phyloP scores from a whole-genome alignment of 345 rosid genomes.

The Cardamine chenopodiifolia region DNA sequence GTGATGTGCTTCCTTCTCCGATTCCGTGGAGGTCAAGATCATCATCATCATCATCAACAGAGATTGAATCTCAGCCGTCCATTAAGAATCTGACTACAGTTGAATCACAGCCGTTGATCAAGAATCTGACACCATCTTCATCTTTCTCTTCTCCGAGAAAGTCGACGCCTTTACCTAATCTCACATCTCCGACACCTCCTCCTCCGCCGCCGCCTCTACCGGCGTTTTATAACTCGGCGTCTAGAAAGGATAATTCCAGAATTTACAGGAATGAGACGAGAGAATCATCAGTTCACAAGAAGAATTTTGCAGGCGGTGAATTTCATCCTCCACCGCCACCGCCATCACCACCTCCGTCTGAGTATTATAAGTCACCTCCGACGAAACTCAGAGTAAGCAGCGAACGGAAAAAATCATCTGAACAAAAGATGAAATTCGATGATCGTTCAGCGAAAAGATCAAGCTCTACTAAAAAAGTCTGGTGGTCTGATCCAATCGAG shows the following conservation, averaged over 20 bases:
- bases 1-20: constrained; percentile 86
- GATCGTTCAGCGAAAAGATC: constrained; percentile 33
- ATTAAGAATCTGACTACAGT: background rate
- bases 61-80: constrained; percentile 21
- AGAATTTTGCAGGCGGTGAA: constrained; percentile 16
- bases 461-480: constrained; percentile 40
- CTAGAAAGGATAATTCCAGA: constrained; percentile 31
- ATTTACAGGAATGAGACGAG: constrained; percentile 25
- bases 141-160: constrained; percentile 53
- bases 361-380: constrained; percentile 44
- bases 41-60: constrained; percentile 47
- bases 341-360: constrained; percentile 61
- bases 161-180: constrained; percentile 47
- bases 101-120: constrained; percentile 36
- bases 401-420: constrained; percentile 37
- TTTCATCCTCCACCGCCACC: constrained; percentile 69
- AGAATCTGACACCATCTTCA: constrained; percentile 47
- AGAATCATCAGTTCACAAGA: constrained; percentile 33
- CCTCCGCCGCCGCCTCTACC: constrained; percentile 65
- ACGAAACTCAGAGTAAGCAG: constrained; percentile 34
- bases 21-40: constrained; percentile 95
- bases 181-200: constrained; percentile 36
- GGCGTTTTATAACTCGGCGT: constrained; percentile 41
- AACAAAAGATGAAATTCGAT: constrained; percentile 29
- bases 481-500: constrained; percentile 44